phyloP scores from a whole-genome alignment of 139 green algal genomes.

The Pleodorina starrii region DNA sequence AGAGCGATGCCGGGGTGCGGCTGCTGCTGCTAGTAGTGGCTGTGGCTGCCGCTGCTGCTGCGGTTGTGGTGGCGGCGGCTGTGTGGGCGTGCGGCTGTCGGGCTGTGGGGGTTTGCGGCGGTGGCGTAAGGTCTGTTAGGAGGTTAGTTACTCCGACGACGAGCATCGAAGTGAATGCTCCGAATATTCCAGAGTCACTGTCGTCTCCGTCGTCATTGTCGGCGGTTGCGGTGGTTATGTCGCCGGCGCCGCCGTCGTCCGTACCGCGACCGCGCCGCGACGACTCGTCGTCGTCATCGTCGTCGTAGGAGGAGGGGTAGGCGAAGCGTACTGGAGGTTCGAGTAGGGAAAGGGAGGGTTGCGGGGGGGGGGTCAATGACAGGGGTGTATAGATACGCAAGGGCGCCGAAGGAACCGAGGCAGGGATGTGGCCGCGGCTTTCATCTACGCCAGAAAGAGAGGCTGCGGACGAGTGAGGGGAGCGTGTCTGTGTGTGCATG shows the following conservation, averaged over 20 bases:
- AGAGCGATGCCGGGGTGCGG: background rate
- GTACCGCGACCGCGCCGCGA: background rate
- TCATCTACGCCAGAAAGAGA: too few relatives aligned
- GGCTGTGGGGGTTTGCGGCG: background rate
- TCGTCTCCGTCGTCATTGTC: background rate
- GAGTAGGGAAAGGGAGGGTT: background rate
- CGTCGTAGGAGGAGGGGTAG: background rate
- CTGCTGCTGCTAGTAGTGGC: background rate
- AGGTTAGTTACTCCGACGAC: constrained; percentile 25
- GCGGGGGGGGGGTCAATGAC: too few relatives aligned
- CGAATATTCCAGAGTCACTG: background rate
- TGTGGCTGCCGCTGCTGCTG: background rate
- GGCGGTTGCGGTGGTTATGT: background rate
- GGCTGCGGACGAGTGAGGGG: too few relatives aligned
- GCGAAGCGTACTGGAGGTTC: background rate
- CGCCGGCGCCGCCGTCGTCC: background rate
- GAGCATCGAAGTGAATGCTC: constrained; percentile 20
- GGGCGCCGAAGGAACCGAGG: too few relatives aligned
- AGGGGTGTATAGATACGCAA: too few relatives aligned
- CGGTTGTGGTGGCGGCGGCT: background rate
- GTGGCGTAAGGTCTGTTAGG: constrained; percentile 15
- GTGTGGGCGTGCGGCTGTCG: background rate
- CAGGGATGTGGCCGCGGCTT: too few relatives aligned
- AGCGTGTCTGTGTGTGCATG: too few relatives aligned
- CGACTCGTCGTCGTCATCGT: background rate